Conservation (phyloP, 352 stramenopile genomes). For the Peronospora farinosa region DNA sequence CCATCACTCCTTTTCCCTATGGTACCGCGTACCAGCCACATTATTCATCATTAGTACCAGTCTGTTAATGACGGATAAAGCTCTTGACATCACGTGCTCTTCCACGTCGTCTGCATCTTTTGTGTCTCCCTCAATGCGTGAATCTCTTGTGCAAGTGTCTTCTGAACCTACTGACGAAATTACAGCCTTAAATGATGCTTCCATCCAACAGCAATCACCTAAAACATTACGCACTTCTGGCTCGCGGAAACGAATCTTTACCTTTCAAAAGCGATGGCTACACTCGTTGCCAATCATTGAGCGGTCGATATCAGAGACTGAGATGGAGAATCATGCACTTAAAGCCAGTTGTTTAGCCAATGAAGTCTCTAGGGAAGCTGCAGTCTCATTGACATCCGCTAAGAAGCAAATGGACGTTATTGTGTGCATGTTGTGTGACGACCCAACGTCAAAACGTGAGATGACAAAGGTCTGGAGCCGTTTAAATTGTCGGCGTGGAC, state of each 20-base stretch:
- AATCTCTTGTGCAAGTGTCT: constrained; percentile 4
- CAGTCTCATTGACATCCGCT: constrained; percentile 7
- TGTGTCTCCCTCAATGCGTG: constrained; percentile 8
- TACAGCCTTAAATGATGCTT: not conserved
- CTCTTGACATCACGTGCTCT: constrained; percentile 12
- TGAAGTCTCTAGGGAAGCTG: constrained; percentile 5
- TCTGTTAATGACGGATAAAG: constrained; percentile 16
- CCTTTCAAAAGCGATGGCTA: constrained; percentile 76
- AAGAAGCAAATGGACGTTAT: constrained; percentile 44
- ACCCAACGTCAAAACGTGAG: constrained; percentile 49
- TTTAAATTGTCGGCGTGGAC: constrained; percentile 61
- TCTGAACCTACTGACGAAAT: constrained; percentile 6
- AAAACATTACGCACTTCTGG: constrained; percentile 2
- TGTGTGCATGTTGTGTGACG: constrained; percentile 76
- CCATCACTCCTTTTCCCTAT: not conserved
- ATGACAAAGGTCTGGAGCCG: constrained; percentile 68
- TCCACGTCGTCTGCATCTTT: constrained; percentile 21
- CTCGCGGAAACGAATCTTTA: constrained; percentile 66
- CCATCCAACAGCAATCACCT: constrained; percentile 13
- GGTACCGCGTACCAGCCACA: not conserved
- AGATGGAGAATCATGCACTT: constrained; percentile 26
- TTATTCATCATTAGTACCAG: not conserved
- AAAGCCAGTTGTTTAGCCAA: constrained; percentile 12
- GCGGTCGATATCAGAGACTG: constrained; percentile 42
- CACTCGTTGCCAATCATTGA: constrained; percentile 76